Evolutionary conservation across 345 rosid genomes (phyloP), one percentile per base, ranked within the genome.

Genomic region (Xanthoceras sorbifolium): DNA sequence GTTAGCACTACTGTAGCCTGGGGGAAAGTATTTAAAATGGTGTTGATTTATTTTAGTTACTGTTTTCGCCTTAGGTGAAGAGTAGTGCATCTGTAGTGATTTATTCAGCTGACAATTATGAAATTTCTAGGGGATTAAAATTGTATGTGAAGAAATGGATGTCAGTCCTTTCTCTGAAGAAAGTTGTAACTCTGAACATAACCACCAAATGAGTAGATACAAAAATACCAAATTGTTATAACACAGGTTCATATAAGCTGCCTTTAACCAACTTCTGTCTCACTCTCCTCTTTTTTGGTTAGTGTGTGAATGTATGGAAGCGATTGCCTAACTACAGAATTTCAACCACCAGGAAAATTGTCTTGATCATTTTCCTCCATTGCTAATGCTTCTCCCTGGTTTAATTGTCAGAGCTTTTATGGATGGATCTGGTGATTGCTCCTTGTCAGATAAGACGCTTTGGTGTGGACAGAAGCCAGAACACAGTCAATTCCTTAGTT

Each of bases 101-200:
- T n/a, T 52, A 48, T n/a, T 74, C 61, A 44, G 22, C 60, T 0
- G 44, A 73, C 26, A 29, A 50, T 64, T 48, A 12, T 8, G 71
- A 74, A 50, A 74, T 32, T 32, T 64, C 7, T 48, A 74, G 63
- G 10, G 9, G 40, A 63, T 55, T 23, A 36, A 22, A 17, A 22
- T 6, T 36, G 22, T 50, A 26, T 26, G 62, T 20, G 59, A 64
- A 25, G 61, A 68, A 48, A 68, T 68, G 28, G 59, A 42, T 68
- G 42, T 38, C 46, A 42, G 46, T 69, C 22, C 4, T 7, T 29
- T 76, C 25, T 23, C 29, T 15, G 28, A 26, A 55, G 63, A 63
- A 64, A 46, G 54, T 44, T 67, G 79, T 76, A 29, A 65, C 15
- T 40, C 57, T 18, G n/a, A 31, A 73, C 14, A 22, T 7, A 50